Evolutionary conservation across 2,329 filamentous ascomycete genomes (phyloP).

Genomic region (Exophiala oligosperma): DNA sequence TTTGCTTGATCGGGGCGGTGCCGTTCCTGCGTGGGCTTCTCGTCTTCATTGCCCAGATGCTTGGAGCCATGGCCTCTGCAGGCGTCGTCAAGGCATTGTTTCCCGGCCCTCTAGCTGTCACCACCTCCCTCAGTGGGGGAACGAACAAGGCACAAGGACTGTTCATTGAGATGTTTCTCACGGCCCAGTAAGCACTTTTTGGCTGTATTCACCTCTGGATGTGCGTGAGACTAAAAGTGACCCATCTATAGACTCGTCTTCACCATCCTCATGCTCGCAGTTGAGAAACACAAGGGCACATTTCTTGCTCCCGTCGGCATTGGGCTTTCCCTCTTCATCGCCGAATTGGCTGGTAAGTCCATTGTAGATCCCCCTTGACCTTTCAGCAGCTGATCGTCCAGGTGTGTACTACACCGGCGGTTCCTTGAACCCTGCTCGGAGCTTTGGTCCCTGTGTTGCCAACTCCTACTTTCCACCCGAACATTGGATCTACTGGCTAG

Average conservation of each 20-base stretch:
- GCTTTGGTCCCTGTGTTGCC: conserved; percentile 49
- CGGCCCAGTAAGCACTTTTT: too few relatives aligned
- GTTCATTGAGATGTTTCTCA: conserved; percentile 58
- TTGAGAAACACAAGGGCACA: conserved; percentile 71
- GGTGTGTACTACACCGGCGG: conserved; percentile 51
- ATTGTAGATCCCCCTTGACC: conserved; percentile 4
- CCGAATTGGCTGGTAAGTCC: conserved; percentile 47
- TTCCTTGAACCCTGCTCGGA: conserved; percentile 50
- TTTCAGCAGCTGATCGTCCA: neutral
- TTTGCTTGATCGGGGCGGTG: conserved; percentile 60
- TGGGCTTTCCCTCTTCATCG: conserved; percentile 68
- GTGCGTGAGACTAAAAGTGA: conserved; percentile 38
- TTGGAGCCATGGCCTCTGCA: conserved; percentile 60
- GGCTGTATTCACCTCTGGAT: neutral
- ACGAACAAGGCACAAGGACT: conserved; percentile 58
- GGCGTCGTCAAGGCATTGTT: conserved; percentile 59
- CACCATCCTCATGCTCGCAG: conserved; percentile 40
- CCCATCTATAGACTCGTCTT: conserved; percentile 64
- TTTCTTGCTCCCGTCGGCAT: conserved; percentile 72
- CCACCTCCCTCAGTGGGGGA: conserved; percentile 56
- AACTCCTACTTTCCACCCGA: conserved; percentile 42
- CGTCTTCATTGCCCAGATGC: conserved; percentile 58
- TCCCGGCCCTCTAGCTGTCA: conserved; percentile 57
- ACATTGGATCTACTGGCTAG: conserved; percentile 54
- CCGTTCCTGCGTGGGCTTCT: conserved; percentile 52